Conservation (phyloP, 805 yeast genomes). For the Yamadazyma philogaea region DNA sequence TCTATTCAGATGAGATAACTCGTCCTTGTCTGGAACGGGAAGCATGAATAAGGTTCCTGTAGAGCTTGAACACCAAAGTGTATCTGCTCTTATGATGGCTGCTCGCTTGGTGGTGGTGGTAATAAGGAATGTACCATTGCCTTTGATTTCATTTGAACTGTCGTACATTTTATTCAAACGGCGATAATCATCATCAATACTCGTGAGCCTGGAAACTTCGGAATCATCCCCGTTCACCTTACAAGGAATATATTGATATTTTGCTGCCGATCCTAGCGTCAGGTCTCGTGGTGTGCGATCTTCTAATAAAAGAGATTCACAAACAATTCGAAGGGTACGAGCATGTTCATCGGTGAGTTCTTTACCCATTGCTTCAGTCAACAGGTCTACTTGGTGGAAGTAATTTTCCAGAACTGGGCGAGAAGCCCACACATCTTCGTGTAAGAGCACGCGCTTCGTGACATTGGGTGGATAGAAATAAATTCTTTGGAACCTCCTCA, state of each 20-base stretch:
- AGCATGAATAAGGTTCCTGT: conserved; percentile 41
- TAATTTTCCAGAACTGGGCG: conserved; percentile 34
- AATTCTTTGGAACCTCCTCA: conserved; percentile 20
- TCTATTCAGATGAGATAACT: conserved; percentile 30
- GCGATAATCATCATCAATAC: conserved; percentile 34
- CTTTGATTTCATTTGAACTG: neutral
- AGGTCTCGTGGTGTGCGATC: neutral
- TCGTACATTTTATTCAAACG: conserved; percentile 26
- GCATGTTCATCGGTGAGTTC: conserved; percentile 28
- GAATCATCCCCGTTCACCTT: conserved; percentile 16
- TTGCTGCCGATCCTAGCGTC: conserved; percentile 32
- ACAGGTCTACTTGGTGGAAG: conserved; percentile 49
- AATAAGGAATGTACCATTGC: conserved; percentile 21
- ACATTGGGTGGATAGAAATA: conserved; percentile 25
- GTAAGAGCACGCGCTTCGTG: conserved; percentile 30
- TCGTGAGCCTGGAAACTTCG: conserved; percentile 15
- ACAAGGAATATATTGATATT: conserved; percentile 33
- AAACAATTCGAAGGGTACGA: conserved; percentile 26
- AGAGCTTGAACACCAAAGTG: conserved; percentile 47
- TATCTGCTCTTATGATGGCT: conserved; percentile 45
- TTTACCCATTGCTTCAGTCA: conserved; percentile 51
- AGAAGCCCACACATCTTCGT: conserved; percentile 56
- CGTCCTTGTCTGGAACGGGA: conserved; percentile 35
- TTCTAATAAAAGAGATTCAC: conserved; percentile 38
- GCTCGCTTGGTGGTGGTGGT: conserved; percentile 42